Evolutionary conservation across 2,329 filamentous ascomycete genomes (phyloP).

Genomic region (Fusarium sp.): DNA sequence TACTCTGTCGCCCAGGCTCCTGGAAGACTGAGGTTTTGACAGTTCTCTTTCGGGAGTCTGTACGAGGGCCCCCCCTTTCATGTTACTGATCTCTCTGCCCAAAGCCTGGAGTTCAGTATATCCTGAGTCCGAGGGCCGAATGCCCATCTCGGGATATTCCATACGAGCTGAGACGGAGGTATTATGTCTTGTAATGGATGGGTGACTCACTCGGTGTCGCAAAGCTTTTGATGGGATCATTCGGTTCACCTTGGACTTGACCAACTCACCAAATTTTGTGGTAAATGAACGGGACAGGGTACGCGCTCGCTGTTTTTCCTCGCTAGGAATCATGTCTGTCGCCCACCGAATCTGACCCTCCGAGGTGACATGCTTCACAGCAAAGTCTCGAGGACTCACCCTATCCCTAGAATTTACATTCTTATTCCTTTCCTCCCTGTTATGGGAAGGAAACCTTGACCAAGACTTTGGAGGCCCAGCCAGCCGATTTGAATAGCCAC

Average conservation of each 20-base stretch:
- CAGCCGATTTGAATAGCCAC: neutral
- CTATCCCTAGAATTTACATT: slow-evolving; percentile 42
- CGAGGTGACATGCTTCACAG: slow-evolving; percentile 37
- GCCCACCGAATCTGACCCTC: slow-evolving; percentile 44
- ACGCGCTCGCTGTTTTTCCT: slow-evolving; percentile 8
- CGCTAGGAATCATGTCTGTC: slow-evolving; percentile 42
- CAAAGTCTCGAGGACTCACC: slow-evolving; percentile 50
- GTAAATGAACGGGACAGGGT: slow-evolving; percentile 46
- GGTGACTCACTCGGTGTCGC: slow-evolving; percentile 3
- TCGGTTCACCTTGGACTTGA: slow-evolving; percentile 39
- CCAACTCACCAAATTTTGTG: slow-evolving; percentile 48
- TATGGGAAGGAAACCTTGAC: slow-evolving; percentile 53
- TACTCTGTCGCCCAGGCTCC: slow-evolving; percentile 38
- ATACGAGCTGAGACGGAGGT: slow-evolving; percentile 14
- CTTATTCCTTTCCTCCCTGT: slow-evolving; percentile 47
- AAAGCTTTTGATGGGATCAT: slow-evolving; percentile 15
- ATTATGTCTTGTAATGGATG: neutral
- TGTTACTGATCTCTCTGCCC: slow-evolving; percentile 36
- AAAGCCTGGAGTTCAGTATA: slow-evolving; percentile 40
- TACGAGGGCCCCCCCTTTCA: slow-evolving; percentile 24
- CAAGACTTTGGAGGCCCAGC: slow-evolving; percentile 50
- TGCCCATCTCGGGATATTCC: slow-evolving; percentile 46
- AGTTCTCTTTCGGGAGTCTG: neutral
- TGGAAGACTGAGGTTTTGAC: slow-evolving; percentile 21
- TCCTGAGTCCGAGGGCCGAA: slow-evolving; percentile 40